Evolutionary conservation across 352 stramenopile genomes (phyloP).

Genomic region (Phytophthora colocasiae): DNA sequence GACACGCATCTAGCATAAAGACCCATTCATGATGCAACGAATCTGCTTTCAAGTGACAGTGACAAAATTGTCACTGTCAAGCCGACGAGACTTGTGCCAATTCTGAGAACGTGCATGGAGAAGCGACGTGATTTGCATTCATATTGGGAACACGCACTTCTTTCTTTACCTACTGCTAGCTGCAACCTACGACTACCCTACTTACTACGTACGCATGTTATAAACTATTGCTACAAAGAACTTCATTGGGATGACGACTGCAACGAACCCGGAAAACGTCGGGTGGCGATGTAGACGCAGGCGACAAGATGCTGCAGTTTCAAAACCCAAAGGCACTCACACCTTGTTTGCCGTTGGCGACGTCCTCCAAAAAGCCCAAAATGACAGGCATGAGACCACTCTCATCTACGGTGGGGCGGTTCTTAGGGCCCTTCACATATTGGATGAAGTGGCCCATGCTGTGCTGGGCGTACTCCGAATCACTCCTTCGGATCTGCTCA

Average conservation of each 20-base stretch:
- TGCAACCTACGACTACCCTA: conserved; percentile 40
- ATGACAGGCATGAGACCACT: conserved; percentile 80
- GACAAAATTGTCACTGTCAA: too few species aligned
- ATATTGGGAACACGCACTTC: conserved; percentile 11
- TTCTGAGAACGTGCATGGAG: conserved; percentile 32
- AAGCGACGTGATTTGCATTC: conserved; percentile 20
- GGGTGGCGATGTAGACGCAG: conserved; percentile 25
- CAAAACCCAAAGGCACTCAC: conserved; percentile 82
- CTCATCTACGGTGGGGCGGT: conserved; percentile 76
- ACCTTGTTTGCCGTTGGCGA: conserved; percentile 62
- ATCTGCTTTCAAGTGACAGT: too few species aligned
- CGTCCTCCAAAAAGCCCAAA: conserved; percentile 77
- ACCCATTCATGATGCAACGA: too few species aligned
- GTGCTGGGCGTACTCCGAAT: conserved; percentile 85
- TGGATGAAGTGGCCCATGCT: conserved; percentile 88
- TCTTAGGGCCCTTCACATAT: conserved; percentile 87
- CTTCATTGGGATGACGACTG: conserved; percentile 30
- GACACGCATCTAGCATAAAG: neutral
- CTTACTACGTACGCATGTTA: conserved; percentile 26
- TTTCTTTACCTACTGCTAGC: conserved; percentile 20
- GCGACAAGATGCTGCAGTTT: conserved; percentile 41
- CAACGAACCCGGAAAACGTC: conserved; percentile 30
- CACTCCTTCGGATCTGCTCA: conserved; percentile 78
- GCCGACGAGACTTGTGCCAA: conserved; percentile 6
- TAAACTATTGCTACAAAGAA: conserved; percentile 38